These are phyloP conservation scores for Phytophthora megakarya DNA, from an alignment of 352 stramenopile genomes.

Conservation along the genomic window DNA sequence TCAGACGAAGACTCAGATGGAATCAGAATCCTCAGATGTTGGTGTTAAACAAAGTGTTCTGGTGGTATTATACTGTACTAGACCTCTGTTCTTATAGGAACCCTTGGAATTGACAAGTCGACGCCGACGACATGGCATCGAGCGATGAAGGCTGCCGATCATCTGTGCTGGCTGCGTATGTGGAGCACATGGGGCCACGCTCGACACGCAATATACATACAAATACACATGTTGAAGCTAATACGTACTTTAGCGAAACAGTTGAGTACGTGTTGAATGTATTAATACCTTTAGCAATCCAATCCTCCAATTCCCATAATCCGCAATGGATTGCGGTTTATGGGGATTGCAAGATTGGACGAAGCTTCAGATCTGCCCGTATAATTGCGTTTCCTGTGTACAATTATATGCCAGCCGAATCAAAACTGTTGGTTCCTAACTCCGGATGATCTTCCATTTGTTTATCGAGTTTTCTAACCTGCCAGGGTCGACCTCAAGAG, in stretches of 20 bases:
- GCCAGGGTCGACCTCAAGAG: too few species aligned
- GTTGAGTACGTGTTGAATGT: too few species aligned
- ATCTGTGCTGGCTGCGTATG: slow-evolving; percentile 7
- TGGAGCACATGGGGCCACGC: slow-evolving; percentile 16
- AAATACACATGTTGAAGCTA: slow-evolving; percentile 13
- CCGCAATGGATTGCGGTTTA: too few species aligned
- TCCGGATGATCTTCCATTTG: too few species aligned
- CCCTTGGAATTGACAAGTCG: not conserved
- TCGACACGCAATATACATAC: slow-evolving; percentile 20
- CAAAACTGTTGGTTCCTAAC: too few species aligned
- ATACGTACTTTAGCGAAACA: not conserved
- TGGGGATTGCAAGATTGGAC: too few species aligned
- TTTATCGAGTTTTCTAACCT: too few species aligned
- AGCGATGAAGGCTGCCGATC: not conserved
- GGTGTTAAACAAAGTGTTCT: not conserved
- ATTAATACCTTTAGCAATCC: too few species aligned
- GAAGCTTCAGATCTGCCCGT: too few species aligned
- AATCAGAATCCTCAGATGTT: slow-evolving; percentile 6
- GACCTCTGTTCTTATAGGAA: not conserved
- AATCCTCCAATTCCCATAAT: too few species aligned
- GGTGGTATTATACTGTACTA: not conserved
- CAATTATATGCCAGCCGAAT: too few species aligned
- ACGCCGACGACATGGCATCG: slow-evolving; percentile 2
- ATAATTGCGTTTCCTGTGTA: too few species aligned
- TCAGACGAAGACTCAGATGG: slow-evolving; percentile 5